Conservation (phyloP, 139 green algal genomes). For the Limnomonas spitsbergensis region DNA sequence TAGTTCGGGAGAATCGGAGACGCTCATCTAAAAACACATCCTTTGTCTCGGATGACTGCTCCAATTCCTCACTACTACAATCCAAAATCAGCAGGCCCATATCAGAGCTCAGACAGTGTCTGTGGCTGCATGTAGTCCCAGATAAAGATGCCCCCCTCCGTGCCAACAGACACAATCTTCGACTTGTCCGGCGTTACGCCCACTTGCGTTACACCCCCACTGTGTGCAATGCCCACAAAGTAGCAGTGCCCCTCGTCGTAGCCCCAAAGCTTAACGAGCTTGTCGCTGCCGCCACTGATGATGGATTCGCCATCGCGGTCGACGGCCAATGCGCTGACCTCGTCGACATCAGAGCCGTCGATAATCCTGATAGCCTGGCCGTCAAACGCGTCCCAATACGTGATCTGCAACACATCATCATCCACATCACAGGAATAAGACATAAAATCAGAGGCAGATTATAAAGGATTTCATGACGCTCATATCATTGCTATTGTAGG, state of each 20-base stretch:
- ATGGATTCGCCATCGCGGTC: constrained; percentile 61
- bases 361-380: constrained; percentile 75
- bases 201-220: constrained; percentile 53
- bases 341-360: constrained; percentile 58
- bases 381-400: constrained; percentile 12
- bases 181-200: constrained; percentile 64
- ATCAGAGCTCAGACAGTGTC: constrained; percentile 29
- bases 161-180: constrained; percentile 69
- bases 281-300: constrained; percentile 71
- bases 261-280: constrained; percentile 74
- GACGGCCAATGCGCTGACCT: constrained; percentile 67
- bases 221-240: constrained; percentile 65
- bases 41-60: no score
- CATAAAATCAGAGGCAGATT: no score
- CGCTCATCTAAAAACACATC: no score
- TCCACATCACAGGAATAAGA: no score
- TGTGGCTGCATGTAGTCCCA: constrained; percentile 47
- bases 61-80: no score
- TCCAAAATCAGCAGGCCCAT: no score
- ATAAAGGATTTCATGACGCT: no score
- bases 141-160: constrained; percentile 78
- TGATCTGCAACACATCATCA: neutral
- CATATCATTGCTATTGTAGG: no score
- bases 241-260: constrained; percentile 84
- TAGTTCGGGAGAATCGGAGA: no score